Evolutionary conservation across 2,329 filamentous ascomycete genomes (phyloP), one percentile per base, ranked within the genome.

Genomic region (Epichloe elymi): DNA sequence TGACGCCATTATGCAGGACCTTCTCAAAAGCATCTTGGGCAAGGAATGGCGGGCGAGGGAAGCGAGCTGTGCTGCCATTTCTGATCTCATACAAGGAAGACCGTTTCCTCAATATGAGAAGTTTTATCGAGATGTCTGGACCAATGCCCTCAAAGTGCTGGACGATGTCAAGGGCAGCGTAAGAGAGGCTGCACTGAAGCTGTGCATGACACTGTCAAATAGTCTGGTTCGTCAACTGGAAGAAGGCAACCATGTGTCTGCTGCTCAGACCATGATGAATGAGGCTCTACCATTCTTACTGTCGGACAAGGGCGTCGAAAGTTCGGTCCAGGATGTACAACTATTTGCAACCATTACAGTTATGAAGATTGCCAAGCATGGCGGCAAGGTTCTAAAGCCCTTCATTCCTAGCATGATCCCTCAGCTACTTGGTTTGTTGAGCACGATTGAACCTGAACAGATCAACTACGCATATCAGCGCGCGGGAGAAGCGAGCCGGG

Each of bases 91-190:
- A 7, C 86, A 93, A 57, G 90, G 90, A 0, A 78, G 86, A 30
- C 80, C 83, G 2, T 83, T 86, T 54, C 71, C 75, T 33, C 80
- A 84, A 66, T 97, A 96, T 60, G 87, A 91, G 58, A 80, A 81
- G 52, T 90, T 93, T 61, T 85, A 97, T 48, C 78, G 83, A 50
- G 79, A 88, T 19, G 88, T 97, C 46, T 96, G 93, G 85, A 79
- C 78, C 11, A 80, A 85, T 30, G 85, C 88, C 0, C 85, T 97
- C 66, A 94, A 88, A 61, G 89, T 98, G 0, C 74, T 97, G 5
- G 93, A 98, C 65, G 93, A 98, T 65, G 94, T 97, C 65, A 98
- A 98, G 65, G 85, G 85, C 7, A 89, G 85, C 1, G 93, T 98
- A 4, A 79, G 93, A 48, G 75, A 78, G 37, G 86, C 89, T 1